Conservation (phyloP, 169 alveolate genomes). For the Miamiensis avidus region DNA sequence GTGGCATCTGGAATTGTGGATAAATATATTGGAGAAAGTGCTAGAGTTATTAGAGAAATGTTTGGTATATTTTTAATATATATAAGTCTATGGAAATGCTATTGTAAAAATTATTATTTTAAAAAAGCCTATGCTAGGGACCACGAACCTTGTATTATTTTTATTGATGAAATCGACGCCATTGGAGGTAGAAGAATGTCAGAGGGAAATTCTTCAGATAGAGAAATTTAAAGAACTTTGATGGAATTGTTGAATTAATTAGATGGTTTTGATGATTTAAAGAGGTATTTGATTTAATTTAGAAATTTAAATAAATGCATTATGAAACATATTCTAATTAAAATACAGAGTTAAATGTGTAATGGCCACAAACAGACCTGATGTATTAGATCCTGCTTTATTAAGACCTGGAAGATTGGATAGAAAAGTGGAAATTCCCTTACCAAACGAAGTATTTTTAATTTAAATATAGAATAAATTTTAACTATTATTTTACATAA, state of each 20-base stretch:
- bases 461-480: no score
- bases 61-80: constrained; percentile 78
- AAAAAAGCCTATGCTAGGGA: constrained; percentile 95
- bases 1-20: constrained; percentile 99
- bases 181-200: constrained; percentile 98
- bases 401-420: constrained; percentile 99
- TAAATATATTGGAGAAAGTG: constrained; percentile 99
- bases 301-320: constrained; percentile 27
- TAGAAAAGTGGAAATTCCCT: constrained; percentile 98
- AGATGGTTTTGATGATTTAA: neutral
- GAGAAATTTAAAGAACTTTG: constrained; percentile 98
- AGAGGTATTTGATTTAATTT: neutral
- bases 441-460: constrained; percentile 93
- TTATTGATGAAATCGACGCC: constrained; percentile 99
- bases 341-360: constrained; percentile 98
- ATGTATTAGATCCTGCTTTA: constrained; percentile 99
- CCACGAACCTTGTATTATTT: constrained; percentile 98
- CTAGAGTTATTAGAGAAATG: constrained; percentile 99
- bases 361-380: constrained; percentile 99
- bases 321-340: constrained; percentile 91
- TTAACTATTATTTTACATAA: no score
- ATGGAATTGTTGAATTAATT: constrained; percentile 80
- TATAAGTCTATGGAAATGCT: neutral
- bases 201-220: constrained; percentile 98
- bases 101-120: neutral